Evolutionary conservation across 2,329 filamentous ascomycete genomes (phyloP).

Genomic region (Emericellopsis cladophorae): DNA sequence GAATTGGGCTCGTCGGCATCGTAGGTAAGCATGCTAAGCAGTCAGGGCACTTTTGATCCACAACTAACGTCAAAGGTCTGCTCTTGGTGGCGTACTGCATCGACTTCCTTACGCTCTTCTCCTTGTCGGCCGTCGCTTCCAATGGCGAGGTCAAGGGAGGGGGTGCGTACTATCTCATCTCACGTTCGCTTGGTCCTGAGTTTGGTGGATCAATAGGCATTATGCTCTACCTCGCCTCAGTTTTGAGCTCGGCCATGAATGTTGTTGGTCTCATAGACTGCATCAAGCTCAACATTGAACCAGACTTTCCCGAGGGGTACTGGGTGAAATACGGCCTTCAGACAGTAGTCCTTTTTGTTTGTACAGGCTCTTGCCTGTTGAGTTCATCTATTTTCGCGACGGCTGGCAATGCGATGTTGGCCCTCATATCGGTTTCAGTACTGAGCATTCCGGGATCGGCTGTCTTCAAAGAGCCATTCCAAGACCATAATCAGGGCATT

Average conservation of each 20-base stretch:
- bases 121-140: constrained; percentile 77
- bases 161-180: constrained; percentile 82
- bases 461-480: constrained; percentile 54
- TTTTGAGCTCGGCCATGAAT: constrained; percentile 78
- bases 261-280: constrained; percentile 79
- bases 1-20: constrained; percentile 68
- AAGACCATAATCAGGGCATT: constrained; percentile 46
- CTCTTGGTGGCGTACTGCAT: constrained; percentile 66
- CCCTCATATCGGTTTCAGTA: constrained; percentile 59
- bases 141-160: constrained; percentile 83
- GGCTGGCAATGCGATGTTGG: constrained; percentile 64
- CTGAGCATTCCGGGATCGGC: constrained; percentile 76
- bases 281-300: constrained; percentile 61
- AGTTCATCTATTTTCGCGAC: constrained; percentile 71
- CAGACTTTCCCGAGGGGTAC: constrained; percentile 53
- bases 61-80: constrained; percentile 37
- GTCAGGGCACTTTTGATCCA: not conserved
- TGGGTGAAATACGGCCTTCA: constrained; percentile 70
- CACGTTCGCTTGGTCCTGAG: constrained; percentile 71
- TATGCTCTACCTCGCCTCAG: constrained; percentile 82
- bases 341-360: constrained; percentile 57
- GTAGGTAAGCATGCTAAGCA: constrained; percentile 42
- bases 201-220: constrained; percentile 83
- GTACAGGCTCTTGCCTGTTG: constrained; percentile 64
- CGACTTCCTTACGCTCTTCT: constrained; percentile 74